Percentiles rank a stretch among this genome's conserved stretches.
phyloP scores from a whole-genome alignment of 2,329 filamentous ascomycete genomes.

The Fusarium nematophilum region DNA sequence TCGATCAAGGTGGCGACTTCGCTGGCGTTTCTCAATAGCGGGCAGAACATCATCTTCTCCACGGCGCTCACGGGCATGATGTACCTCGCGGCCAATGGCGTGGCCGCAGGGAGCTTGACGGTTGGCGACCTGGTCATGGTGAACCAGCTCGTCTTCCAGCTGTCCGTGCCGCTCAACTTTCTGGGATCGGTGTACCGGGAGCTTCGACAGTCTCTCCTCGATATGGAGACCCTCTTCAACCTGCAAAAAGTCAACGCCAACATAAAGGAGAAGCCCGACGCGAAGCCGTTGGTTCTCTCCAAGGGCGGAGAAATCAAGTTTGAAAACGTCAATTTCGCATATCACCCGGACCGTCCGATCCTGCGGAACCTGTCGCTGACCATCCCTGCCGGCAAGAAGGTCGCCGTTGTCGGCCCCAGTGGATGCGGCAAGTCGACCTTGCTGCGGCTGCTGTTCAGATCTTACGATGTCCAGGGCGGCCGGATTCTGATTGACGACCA shows the following conservation, averaged over 20 bases:
- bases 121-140: slow-evolving; percentile 99
- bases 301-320: slow-evolving; percentile 91
- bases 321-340: slow-evolving; percentile 95
- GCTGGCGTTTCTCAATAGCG: slow-evolving; percentile 89
- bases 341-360: slow-evolving; percentile 87
- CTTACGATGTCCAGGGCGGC: slow-evolving; percentile 88
- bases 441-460: slow-evolving; percentile 90
- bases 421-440: slow-evolving; percentile 98
- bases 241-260: slow-evolving; percentile 95
- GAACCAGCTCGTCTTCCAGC: slow-evolving; percentile 97
- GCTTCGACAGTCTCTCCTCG: slow-evolving; percentile 90
- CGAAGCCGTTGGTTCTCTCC: slow-evolving; percentile 76
- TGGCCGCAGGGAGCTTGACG: slow-evolving; percentile 82
- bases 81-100: slow-evolving; percentile 93
- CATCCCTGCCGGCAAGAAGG: slow-evolving; percentile 95
- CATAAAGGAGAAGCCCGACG: slow-evolving; percentile 81
- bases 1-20: slow-evolving; percentile 98
- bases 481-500: slow-evolving; percentile 93
- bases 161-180: slow-evolving; percentile 97
- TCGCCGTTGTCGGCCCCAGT: slow-evolving; percentile 93
- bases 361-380: slow-evolving; percentile 85
- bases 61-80: slow-evolving; percentile 96
- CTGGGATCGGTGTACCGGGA: slow-evolving; percentile 98
- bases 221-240: slow-evolving; percentile 99
- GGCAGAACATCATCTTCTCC: slow-evolving; percentile 98